These are phyloP conservation scores for Monascus purpureus DNA, from an alignment of 495 filamentous ascomycete genomes.

Conservation along the genomic window DNA sequence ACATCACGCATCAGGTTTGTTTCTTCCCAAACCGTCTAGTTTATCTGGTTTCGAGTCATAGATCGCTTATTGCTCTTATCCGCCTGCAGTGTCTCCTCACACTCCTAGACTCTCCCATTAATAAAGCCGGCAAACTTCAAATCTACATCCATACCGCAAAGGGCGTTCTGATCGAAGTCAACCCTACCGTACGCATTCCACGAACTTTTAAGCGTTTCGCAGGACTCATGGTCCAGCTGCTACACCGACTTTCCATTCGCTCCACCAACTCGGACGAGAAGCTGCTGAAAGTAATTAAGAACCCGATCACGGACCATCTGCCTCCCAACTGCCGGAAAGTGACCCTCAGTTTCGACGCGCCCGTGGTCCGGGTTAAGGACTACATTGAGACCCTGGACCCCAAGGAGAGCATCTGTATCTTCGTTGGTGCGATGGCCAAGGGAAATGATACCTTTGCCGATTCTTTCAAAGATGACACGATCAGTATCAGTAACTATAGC, in stretches of 20 bases:
- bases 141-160: constrained; percentile 98
- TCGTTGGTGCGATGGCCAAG: constrained; percentile 97
- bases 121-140: constrained; percentile 93
- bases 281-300: constrained; percentile 91
- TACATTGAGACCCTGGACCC: constrained; percentile 66
- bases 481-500: constrained; percentile 96
- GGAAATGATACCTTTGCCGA: constrained; percentile 93
- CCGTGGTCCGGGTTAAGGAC: constrained; percentile 73
- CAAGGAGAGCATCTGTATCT: constrained; percentile 90
- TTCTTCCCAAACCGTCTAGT: constrained; percentile 1
- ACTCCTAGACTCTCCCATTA: constrained; percentile 92
- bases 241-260: constrained; percentile 90
- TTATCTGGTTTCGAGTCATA: neutral
- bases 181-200: constrained; percentile 89
- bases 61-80: constrained; percentile 4
- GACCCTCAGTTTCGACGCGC: constrained; percentile 82
- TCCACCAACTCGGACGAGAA: constrained; percentile 95
- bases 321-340: constrained; percentile 96
- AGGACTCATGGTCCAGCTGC: constrained; percentile 96
- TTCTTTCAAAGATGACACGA: constrained; percentile 85
- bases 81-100: constrained; percentile 75
- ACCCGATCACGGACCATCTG: constrained; percentile 92
- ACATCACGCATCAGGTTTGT: constrained; percentile 94
- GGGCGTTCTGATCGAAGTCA: constrained; percentile 93
- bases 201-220: constrained; percentile 98